Evolutionary conservation across 805 yeast species (phyloP), one percentile per base, ranked within the genome.

Genomic region (Candida morakotiae): DNA sequence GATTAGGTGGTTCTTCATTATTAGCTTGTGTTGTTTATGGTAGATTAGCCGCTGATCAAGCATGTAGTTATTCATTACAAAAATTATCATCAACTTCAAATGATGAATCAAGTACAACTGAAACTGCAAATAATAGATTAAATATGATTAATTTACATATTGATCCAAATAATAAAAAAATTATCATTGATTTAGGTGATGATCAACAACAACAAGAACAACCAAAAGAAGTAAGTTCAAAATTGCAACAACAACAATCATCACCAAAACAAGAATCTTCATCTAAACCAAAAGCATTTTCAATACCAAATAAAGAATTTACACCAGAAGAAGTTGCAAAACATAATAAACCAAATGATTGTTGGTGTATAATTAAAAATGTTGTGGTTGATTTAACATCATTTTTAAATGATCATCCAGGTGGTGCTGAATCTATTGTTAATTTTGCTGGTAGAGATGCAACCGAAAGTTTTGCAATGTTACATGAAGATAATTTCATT

Each of bases 401-500:
- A 10, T 75, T 75, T 44, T 52, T 73, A 40, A 43, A 51, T 11
- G 58, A 64, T 43, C 78, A 69, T 46, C 86, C 86, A 5, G 86
- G 86, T 19, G 86, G 86, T 7, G 71, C 60, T 13, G 75, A 76
- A 35, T 69, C 81, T 10, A 75, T 78, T 41, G 34, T 64, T 11
- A 63, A 66, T 40, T 69, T 64, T 46, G 71, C 71, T 9, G 75
- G 77, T 1, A 64, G 58, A 43, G 75, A 69, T 44, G 75, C 76
- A 4, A 69, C 74, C 2, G 74, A 69, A 39, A 67, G 70, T 35
- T 71, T 69, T 46, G 75, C 60, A 28, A 68, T 71, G 76, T 56
- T 77, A 37, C 83, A 78, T 49, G 79, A 76, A 39, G 83, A 78
- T 44, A 63, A 63, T 34, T 77, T 77, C 35, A 61, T 77, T 36